Evolutionary conservation across 495 filamentous ascomycete genomes (phyloP), one percentile per base, ranked within the genome.

Genomic region (Hypoxylon perforatum): DNA sequence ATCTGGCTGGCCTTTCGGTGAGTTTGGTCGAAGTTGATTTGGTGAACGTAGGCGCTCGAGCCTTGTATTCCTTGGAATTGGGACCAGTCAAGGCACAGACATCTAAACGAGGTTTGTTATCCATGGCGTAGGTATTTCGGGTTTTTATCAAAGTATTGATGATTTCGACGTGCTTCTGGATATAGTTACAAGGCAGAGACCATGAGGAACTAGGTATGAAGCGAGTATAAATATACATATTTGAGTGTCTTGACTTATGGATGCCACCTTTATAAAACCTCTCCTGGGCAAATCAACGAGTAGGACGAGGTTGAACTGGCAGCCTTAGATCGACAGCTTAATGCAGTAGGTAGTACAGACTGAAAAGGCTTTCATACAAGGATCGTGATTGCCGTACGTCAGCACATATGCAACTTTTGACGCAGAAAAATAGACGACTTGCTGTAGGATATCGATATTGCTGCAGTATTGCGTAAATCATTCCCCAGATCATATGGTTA

Each of bases 341-440:
- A 58, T 65, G 12, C 17, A 65, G 55, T 25, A 59, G 55, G 62
- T 65, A 53, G 62, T 35, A 65, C 55, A 59, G 30, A 22, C 9
- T 1, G 53, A n/a, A 41, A 42, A 44, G 25, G 42, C 47, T 36
- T 55, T 51, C 22, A 30, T 57, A 22, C 55, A 45, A 49, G 33
- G 65, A 68, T 68, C 54, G 41, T 60, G 54, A 38, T 49, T 44
- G 38, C 36, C n/a, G 45, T 68, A 63, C 65, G 65, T 68, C 65
- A 68, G 59, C 55, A 12, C 17, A 35, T 63, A 60, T 59, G 59
- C 55, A 57, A 10, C 33, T 14, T 45, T 47, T 25, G 44, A 57
- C 38, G 54, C 42, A 9, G 30, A 0, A 54, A 28, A 46, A 41
- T 41, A 39, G 18, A 46, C 54, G 15, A 63, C 6, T 38, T 42